A percentile compares a stretch with the other conserved stretches of the same genome.
Conservation (phyloP, 768 basidiomycete genomes). For the Tylopilus sp. region DNA sequence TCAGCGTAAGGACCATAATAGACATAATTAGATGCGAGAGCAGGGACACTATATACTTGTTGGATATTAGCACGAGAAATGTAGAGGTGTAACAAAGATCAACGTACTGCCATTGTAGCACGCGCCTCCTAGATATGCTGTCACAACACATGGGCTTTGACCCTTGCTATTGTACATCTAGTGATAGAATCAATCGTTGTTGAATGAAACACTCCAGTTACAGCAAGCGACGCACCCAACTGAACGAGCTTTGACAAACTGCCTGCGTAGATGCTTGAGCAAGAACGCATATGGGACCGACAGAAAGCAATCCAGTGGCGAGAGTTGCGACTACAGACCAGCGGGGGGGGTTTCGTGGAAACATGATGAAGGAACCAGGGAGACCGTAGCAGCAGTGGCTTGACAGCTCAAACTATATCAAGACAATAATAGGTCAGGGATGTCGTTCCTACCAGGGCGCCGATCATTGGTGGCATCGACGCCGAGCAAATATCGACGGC, state of each 20-base stretch:
- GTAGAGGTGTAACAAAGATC: neutral
- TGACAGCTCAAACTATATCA: no score
- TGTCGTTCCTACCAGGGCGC: no score
- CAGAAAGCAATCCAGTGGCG: slow-evolving; percentile 12
- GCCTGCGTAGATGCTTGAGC: slow-evolving; percentile 26
- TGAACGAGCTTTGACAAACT: slow-evolving; percentile 18
- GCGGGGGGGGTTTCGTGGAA: neutral
- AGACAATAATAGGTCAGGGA: no score
- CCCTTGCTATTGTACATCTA: slow-evolving; percentile 40
- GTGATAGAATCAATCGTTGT: neutral
- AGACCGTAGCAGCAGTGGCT: no score
- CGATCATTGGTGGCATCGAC: no score
- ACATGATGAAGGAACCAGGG: slow-evolving; percentile 9
- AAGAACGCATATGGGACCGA: slow-evolving; percentile 10
- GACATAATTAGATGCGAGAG: slow-evolving; percentile 33
- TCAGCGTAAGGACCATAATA: slow-evolving; percentile 33
- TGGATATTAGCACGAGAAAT: slow-evolving; percentile 5
- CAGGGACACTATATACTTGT: slow-evolving; percentile 37
- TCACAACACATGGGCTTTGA: slow-evolving; percentile 47
- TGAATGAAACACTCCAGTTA: neutral
- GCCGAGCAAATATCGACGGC: no score
- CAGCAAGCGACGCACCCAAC: slow-evolving; percentile 25
- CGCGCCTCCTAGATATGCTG: slow-evolving; percentile 40
- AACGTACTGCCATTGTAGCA: slow-evolving; percentile 43
- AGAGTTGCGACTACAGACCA: slow-evolving; percentile 22